phyloP scores from a whole-genome alignment of 129 eudicot genomes.

The Smallanthus sonchifolius region DNA sequence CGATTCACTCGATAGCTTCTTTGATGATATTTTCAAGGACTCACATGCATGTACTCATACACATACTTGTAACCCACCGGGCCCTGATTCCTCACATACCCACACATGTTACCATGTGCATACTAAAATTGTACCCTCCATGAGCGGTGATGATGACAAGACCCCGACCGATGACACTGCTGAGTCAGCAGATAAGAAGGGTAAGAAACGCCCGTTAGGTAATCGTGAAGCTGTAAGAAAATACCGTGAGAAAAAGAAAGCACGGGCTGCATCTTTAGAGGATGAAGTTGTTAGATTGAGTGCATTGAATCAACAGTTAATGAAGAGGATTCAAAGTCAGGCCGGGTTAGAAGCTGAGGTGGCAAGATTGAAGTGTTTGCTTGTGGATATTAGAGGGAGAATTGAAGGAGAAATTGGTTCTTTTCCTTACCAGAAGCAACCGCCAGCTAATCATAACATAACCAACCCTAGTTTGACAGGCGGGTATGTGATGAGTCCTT shows the following conservation, averaged over 20 bases:
- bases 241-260: constrained; percentile 85
- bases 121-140: constrained; percentile 62
- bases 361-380: constrained; percentile 84
- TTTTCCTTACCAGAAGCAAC: constrained; percentile 63
- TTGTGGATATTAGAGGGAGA: constrained; percentile 84
- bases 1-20: constrained; percentile 57
- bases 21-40: constrained; percentile 59
- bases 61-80: constrained; percentile 90
- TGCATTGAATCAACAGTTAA: constrained; percentile 65
- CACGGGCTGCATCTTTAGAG: constrained; percentile 70
- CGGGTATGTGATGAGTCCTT: constrained; percentile 66
- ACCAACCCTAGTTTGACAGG: constrained; percentile 35
- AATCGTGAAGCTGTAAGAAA: constrained; percentile 88
- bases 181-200: constrained; percentile 60
- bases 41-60: constrained; percentile 84
- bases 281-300: constrained; percentile 75
- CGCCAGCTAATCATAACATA: constrained; percentile 42
- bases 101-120: constrained; percentile 90
- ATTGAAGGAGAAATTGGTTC: constrained; percentile 89
- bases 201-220: constrained; percentile 64
- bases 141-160: constrained; percentile 50
- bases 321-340: constrained; percentile 72
- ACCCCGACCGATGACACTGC: constrained; percentile 61
- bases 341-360: constrained; percentile 71
- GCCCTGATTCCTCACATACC: constrained; percentile 84